A percentile compares a stretch with the other conserved stretches of the same genome.
Conservation (phyloP, 306 rosid species). For the Castanospermum australe region DNA sequence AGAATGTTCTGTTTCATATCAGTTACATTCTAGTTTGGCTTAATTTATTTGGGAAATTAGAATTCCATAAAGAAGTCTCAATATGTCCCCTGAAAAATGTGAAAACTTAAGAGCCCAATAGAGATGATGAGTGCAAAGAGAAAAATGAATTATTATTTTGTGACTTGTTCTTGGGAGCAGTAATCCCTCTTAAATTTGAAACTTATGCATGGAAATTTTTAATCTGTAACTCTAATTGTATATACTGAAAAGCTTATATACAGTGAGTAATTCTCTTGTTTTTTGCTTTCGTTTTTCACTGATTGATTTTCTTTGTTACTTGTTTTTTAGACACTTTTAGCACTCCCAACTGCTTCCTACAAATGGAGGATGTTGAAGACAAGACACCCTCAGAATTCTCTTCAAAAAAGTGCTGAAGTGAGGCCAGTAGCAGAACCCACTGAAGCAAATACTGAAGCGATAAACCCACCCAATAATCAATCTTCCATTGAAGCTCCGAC, state of each 20-base stretch:
- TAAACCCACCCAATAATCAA: constrained; percentile 16
- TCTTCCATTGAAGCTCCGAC: constrained; percentile 27
- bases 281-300: neutral
- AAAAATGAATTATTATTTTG: neutral
- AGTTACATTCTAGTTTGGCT: neutral
- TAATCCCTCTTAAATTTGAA: neutral
- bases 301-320: constrained; percentile 14
- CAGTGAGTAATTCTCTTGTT: neutral
- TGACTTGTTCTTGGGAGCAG: neutral
- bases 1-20: constrained; percentile 1
- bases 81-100: neutral
- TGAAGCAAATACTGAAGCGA: constrained; percentile 1
- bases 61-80: neutral
- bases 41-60: neutral
- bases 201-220: neutral
- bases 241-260: neutral
- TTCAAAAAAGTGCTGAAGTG: constrained; percentile 14
- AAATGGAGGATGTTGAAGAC: constrained; percentile 59
- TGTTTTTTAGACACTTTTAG: constrained; percentile 29
- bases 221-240: neutral
- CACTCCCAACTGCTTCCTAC: constrained; percentile 20
- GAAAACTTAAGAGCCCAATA: neutral
- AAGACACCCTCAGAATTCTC: constrained; percentile 36
- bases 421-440: constrained; percentile 14
- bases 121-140: neutral